phyloP scores from a whole-genome alignment of 768 basidiomycete genomes.

The Xerocomellus amylosporus region DNA sequence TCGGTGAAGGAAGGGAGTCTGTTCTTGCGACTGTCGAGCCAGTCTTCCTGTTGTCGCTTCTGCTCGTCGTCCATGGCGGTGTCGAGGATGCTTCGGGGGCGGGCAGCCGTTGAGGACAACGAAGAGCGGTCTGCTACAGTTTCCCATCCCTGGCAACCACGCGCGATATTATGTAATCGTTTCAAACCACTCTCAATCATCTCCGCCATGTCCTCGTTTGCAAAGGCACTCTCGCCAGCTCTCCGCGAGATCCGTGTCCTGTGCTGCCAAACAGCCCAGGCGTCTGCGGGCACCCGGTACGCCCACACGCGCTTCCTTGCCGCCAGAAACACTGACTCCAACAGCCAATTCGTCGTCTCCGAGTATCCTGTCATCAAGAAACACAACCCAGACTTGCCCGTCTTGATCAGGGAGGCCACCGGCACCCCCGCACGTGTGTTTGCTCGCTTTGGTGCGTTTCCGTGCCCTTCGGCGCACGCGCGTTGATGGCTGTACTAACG shows the following conservation, averaged over 20 bases:
- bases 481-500: constrained; percentile 16
- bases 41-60: constrained; percentile 61
- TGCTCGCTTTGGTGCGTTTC: constrained; percentile 76
- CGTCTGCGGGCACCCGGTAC: constrained; percentile 79
- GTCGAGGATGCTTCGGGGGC: constrained; percentile 2
- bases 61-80: constrained; percentile 54
- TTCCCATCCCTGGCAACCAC: constrained; percentile 11
- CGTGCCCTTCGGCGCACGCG: constrained; percentile 8
- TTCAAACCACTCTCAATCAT: constrained; percentile 13
- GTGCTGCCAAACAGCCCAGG: constrained; percentile 71
- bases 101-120: constrained; percentile 16
- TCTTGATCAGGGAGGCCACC: constrained; percentile 75
- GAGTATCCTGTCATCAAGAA: constrained; percentile 76
- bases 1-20: constrained; percentile 87
- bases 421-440: constrained; percentile 81
- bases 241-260: constrained; percentile 79
- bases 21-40: constrained; percentile 66
- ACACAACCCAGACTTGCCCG: constrained; percentile 82
- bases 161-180: constrained; percentile 29
- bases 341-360: constrained; percentile 74
- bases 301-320: constrained; percentile 18
- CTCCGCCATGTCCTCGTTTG: constrained; percentile 55
- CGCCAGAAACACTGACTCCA: not conserved
- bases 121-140: constrained; percentile 8
- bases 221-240: constrained; percentile 73